Conservation (phyloP, 192 early-diverging fungal genomes). For the Backusella circina region DNA sequence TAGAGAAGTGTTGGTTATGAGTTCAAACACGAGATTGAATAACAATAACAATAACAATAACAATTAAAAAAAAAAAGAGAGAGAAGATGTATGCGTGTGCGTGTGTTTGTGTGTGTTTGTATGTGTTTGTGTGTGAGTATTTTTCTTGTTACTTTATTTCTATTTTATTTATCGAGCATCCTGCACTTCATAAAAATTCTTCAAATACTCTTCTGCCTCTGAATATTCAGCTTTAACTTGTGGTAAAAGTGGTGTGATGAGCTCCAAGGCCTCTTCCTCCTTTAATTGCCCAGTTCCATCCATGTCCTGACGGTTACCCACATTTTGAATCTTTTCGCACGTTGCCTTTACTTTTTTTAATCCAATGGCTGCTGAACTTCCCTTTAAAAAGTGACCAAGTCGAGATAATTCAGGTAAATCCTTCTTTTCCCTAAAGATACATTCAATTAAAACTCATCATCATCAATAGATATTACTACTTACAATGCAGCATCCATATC, state of each 20-base stretch:
- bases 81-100: too few species aligned
- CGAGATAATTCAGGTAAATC: constrained; percentile 70
- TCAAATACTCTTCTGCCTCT: constrained; percentile 67
- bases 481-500: constrained; percentile 73
- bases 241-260: constrained; percentile 52
- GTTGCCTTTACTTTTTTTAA: constrained; percentile 74
- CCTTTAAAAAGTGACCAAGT: constrained; percentile 91
- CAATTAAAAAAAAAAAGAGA: too few species aligned
- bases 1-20: too few species aligned
- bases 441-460: too few species aligned
- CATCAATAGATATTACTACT: constrained; percentile 7
- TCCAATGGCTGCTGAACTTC: constrained; percentile 84
- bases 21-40: too few species aligned
- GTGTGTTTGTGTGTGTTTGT: too few species aligned
- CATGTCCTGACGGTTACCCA: constrained; percentile 63
- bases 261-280: constrained; percentile 52
- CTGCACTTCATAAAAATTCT: constrained; percentile 61
- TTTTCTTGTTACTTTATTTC: not conserved
- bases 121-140: not conserved
- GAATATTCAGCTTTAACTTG: constrained; percentile 66
- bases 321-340: constrained; percentile 86
- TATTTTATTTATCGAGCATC: constrained; percentile 12
- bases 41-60: too few species aligned
- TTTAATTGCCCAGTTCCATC: constrained; percentile 42
- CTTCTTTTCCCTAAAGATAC: constrained; percentile 37